Evolutionary conservation across 2,329 filamentous ascomycete species (phyloP).

Genomic region (Stemphylium vesicarium): DNA sequence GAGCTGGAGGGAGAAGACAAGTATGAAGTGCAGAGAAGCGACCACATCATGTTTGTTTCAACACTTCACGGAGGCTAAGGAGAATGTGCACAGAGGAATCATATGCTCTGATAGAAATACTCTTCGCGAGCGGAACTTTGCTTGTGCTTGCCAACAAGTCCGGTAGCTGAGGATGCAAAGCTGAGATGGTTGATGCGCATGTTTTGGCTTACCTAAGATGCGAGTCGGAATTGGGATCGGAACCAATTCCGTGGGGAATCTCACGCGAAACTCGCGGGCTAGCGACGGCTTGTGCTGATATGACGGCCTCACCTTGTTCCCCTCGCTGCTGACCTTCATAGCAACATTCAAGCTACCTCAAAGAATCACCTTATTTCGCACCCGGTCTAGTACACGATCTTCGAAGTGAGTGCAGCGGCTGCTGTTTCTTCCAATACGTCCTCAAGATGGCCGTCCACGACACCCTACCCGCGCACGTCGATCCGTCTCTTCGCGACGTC

Average conservation of each 20-base stretch:
- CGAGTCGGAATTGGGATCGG: neutral
- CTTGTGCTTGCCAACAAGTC: neutral
- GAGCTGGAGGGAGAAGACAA: slow-evolving; percentile 93
- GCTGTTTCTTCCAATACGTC: neutral
- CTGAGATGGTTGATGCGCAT: neutral
- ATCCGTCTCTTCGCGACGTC: slow-evolving; percentile 15
- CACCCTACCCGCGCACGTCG: slow-evolving; percentile 24
- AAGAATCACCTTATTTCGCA: too few relatives aligned
- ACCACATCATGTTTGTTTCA: slow-evolving; percentile 95
- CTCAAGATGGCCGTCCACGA: slow-evolving; percentile 6
- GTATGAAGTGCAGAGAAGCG: slow-evolving; percentile 80
- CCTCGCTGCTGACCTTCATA: too few relatives aligned
- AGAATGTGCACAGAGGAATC: neutral
- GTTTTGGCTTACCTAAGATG: neutral
- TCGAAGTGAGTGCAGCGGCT: too few relatives aligned
- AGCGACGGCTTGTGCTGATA: too few relatives aligned
- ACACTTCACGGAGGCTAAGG: slow-evolving; percentile 86
- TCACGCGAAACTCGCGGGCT: too few relatives aligned
- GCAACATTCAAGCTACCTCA: too few relatives aligned
- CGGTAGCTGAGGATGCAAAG: neutral
- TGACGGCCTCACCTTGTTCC: too few relatives aligned
- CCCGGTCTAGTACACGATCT: too few relatives aligned
- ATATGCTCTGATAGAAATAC: too few relatives aligned
- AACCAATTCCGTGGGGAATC: neutral
- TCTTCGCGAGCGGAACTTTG: too few relatives aligned